Evolutionary conservation across 768 basidiomycete species (phyloP).

Genomic region (Mycena albidolilacea): DNA sequence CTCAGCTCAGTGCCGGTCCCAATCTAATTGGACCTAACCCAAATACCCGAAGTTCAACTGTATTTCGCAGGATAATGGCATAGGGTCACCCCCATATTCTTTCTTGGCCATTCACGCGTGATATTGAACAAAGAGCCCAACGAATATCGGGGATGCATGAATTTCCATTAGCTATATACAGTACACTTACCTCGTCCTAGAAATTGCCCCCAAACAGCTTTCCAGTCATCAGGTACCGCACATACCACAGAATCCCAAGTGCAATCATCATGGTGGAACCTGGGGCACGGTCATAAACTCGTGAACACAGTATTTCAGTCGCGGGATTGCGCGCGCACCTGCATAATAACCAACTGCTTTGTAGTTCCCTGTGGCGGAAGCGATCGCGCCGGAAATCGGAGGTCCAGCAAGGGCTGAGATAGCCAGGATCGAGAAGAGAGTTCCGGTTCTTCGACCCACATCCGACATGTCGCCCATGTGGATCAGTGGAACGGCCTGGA

Average conservation of each 20-base stretch:
- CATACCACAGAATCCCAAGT: conserved; percentile 33
- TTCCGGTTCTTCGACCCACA: conserved; percentile 75
- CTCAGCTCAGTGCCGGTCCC: too few species aligned
- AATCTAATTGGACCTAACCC: too few species aligned
- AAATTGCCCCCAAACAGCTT: conserved; percentile 32
- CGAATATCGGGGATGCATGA: neutral
- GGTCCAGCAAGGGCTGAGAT: conserved; percentile 78
- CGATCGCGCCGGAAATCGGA: conserved; percentile 82
- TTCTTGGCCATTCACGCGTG: too few species aligned
- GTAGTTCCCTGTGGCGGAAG: conserved; percentile 66
- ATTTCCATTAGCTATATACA: too few species aligned
- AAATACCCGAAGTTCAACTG: too few species aligned
- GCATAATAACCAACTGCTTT: conserved; percentile 70
- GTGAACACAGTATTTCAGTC: neutral
- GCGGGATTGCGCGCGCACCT: conserved; percentile 47
- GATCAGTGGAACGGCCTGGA: conserved; percentile 71
- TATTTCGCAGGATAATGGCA: too few species aligned
- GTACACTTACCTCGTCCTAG: neutral
- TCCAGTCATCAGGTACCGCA: conserved; percentile 34
- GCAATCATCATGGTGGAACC: conserved; percentile 26
- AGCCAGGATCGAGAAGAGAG: conserved; percentile 73
- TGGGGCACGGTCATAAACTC: neutral
- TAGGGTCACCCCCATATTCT: too few species aligned
- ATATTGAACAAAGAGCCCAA: too few species aligned
- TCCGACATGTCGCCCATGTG: conserved; percentile 73